A percentile compares a stretch with the other conserved stretches of the same genome.
phyloP scores from a whole-genome alignment of 208 protist genomes.

The Trypanosoma vivax region DNA sequence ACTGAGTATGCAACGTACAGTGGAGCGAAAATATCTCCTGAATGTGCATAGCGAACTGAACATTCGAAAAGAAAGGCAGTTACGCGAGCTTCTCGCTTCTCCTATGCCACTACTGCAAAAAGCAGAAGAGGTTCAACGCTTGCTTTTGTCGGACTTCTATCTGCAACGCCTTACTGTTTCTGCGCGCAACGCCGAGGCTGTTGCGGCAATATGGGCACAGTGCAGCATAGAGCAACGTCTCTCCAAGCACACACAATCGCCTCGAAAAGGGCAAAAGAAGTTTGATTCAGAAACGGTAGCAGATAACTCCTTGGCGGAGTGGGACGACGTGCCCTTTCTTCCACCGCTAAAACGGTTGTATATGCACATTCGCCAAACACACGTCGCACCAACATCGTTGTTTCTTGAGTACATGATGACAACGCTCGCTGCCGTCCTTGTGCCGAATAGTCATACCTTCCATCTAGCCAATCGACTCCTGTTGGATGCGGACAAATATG shows the following conservation, averaged over 20 bases:
- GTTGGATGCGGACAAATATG: conserved; percentile 73
- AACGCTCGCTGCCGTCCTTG: conserved; percentile 30
- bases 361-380: conserved; percentile 45
- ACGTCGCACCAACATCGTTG: conserved; percentile 60
- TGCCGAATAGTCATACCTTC: conserved; percentile 31
- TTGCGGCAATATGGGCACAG: conserved; percentile 57
- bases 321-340: conserved; percentile 48
- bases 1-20: conserved; percentile 30
- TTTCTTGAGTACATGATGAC: conserved; percentile 74
- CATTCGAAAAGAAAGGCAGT: conserved; percentile 65
- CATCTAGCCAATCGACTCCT: conserved; percentile 68
- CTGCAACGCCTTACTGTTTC: conserved; percentile 39
- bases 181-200: conserved; percentile 44
- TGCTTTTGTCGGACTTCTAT: conserved; percentile 45
- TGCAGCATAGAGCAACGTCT: conserved; percentile 51
- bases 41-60: conserved; percentile 53
- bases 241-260: too few relatives aligned
- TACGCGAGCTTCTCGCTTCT: conserved; percentile 49
- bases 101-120: conserved; percentile 59
- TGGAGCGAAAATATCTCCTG: conserved; percentile 20
- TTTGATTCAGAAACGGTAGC: background rate
- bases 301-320: background rate
- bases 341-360: conserved; percentile 69
- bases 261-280: too few relatives aligned
- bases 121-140: conserved; percentile 34